Evolutionary conservation across 768 basidiomycete species (phyloP).

Genomic region (Rossbeevera mucosa): DNA sequence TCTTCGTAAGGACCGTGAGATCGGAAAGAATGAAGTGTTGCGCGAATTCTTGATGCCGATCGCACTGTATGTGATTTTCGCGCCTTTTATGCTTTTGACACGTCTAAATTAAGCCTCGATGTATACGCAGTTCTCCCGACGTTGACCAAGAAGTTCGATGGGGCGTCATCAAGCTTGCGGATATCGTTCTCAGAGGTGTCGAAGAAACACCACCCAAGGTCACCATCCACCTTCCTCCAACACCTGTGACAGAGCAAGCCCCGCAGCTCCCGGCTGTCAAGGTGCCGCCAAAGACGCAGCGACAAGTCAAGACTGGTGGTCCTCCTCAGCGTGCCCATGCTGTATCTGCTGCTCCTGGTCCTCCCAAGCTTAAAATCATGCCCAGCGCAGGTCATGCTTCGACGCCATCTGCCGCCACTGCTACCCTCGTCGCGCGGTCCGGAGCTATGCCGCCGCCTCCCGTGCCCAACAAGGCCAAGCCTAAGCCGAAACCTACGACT

Average conservation of each 20-base stretch:
- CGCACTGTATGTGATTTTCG: slow-evolving; percentile 54
- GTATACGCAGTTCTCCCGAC: slow-evolving; percentile 58
- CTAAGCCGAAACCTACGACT: slow-evolving; percentile 23
- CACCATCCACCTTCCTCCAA: slow-evolving; percentile 73
- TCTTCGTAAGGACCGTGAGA: slow-evolving; percentile 80
- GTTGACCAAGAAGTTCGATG: slow-evolving; percentile 87
- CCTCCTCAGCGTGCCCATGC: slow-evolving; percentile 30
- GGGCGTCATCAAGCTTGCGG: slow-evolving; percentile 87
- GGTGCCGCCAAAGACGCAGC: slow-evolving; percentile 37
- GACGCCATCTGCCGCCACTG: slow-evolving; percentile 16
- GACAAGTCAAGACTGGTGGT: slow-evolving; percentile 34
- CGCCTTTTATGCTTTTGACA: slow-evolving; percentile 1
- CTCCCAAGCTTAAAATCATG: slow-evolving; percentile 54
- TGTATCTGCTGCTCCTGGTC: slow-evolving; percentile 25
- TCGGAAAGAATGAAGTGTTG: slow-evolving; percentile 73
- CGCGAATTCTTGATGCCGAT: slow-evolving; percentile 80
- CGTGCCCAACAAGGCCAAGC: slow-evolving; percentile 24
- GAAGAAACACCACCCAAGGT: slow-evolving; percentile 86
- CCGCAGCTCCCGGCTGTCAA: slow-evolving; percentile 57
- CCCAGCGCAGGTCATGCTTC: slow-evolving; percentile 16
- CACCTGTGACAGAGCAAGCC: slow-evolving; percentile 60
- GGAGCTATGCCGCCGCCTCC: slow-evolving; percentile 30
- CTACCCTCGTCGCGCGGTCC: slow-evolving; percentile 7
- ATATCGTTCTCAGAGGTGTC: slow-evolving; percentile 76
- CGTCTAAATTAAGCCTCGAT: neutral